Base-by-base conservation (phyloP, 305 asterid species). In the Rubia tinctorum region DNA sequence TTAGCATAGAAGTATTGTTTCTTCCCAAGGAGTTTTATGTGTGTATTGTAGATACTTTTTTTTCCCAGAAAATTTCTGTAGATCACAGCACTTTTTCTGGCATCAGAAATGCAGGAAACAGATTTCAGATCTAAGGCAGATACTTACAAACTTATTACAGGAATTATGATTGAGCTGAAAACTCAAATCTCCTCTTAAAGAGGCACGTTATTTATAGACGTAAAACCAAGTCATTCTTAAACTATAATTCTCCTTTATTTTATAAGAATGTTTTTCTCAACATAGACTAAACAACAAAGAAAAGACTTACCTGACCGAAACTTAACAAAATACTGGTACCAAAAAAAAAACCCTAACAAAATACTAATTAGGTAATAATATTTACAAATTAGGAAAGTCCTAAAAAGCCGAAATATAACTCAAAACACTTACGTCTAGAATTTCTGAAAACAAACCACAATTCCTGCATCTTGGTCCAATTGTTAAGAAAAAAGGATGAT, bases 1-100 rank as follows among this genome's bases (percentile, higher is more conserved):
- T 61, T 61, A 25, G 66, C 66, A 25, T 23, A 25, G 66, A 61
- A 61, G 40, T 61, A 59, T 59, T 59, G 65, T n/a, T 49, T n/a
- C 61, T 59, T 23, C 10, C 65, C 65, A 11, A 23, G 42, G 37
- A 25, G 11, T 20, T 12, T 61, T 4, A 12, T 63, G 22, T 63
- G 27, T 63, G 37, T 9, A 59, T 22, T 22, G 39, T 11, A 27
- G 37, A 14, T 17, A 37, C 5, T 34, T 37, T 34, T 30, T 63
- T 6, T 1, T 17, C 18, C 2, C 23, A 0, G 6, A 2, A 6
- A 10, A 37, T 34, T 63, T 17, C 25, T 63, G 12, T 30, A 30
- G 37, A 30, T 63, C 45, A 34, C 44, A 15, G 20, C 43, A 3
- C 10, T 7, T 53, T 53, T 18, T 53, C 22, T 53, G 60, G 25